Conservation (phyloP, 2,329 filamentous ascomycete species). For the Pezicula neosporulosa region DNA sequence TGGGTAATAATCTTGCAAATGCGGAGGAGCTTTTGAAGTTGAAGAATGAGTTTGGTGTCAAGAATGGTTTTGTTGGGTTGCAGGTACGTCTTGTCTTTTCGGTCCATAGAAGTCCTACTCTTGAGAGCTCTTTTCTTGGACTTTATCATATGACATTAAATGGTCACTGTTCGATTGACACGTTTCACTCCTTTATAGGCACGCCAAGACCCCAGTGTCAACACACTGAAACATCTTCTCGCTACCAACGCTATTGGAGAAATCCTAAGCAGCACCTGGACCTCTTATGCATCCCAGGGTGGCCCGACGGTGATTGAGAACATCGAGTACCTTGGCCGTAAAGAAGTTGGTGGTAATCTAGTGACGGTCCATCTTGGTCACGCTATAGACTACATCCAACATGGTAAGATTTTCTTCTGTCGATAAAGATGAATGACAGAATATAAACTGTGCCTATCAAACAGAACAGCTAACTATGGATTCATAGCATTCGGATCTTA, state of each 20-base stretch:
- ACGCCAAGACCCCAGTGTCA: constrained; percentile 38
- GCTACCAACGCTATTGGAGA: constrained; percentile 44
- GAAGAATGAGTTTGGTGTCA: constrained; percentile 35
- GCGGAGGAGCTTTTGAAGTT: constrained; percentile 39
- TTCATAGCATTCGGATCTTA: constrained; percentile 14
- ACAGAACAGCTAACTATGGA: not conserved
- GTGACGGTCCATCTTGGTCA: constrained; percentile 26
- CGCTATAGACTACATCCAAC: constrained; percentile 39
- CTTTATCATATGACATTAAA: too few species aligned
- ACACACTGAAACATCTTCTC: constrained; percentile 42
- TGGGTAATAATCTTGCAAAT: constrained; percentile 37
- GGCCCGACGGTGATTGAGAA: constrained; percentile 12
- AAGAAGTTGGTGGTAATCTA: constrained; percentile 36
- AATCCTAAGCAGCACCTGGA: constrained; percentile 39
- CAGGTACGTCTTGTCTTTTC: constrained; percentile 11
- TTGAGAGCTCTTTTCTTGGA: too few species aligned
- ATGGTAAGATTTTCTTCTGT: constrained; percentile 8
- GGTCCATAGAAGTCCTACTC: too few species aligned
- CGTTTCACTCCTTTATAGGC: constrained; percentile 21
- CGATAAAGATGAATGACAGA: too few species aligned
- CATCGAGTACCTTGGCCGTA: constrained; percentile 44
- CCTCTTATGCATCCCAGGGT: constrained; percentile 1
- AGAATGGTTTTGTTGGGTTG: constrained; percentile 27
- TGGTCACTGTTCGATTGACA: too few species aligned
- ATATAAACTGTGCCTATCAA: too few species aligned